These are phyloP conservation scores for Cercospora beticola DNA, from an alignment of 2,329 filamentous ascomycete species.

Conservation along the genomic window DNA sequence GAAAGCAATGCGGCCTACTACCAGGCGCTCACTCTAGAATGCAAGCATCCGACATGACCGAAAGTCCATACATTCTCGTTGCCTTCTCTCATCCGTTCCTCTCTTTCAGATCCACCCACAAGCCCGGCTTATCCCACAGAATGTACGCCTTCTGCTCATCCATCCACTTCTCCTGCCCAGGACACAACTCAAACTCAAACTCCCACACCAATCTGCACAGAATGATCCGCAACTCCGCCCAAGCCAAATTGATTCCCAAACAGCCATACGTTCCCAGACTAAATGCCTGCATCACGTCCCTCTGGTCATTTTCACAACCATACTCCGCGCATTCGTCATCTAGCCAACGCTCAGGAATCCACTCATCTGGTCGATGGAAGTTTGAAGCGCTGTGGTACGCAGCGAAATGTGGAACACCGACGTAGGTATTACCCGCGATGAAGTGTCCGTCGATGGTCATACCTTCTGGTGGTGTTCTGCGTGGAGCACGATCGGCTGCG, in stretches of 20 bases:
- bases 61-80: too few species aligned
- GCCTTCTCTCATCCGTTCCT: background rate
- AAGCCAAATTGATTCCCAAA: background rate
- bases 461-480: background rate
- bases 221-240: background rate
- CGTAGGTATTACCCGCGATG: background rate
- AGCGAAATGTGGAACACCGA: background rate
- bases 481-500: background rate
- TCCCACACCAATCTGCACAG: background rate
- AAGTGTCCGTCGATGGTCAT: background rate
- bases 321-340: background rate
- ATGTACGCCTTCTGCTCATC: background rate
- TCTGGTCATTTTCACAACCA: background rate
- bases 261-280: background rate
- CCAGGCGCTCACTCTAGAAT: too few species aligned
- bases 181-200: background rate
- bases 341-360: background rate
- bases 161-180: background rate
- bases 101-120: background rate
- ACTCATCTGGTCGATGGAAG: background rate
- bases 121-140: slow-evolving; percentile 40
- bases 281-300: background rate
- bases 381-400: background rate
- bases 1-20: too few species aligned
- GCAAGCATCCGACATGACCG: too few species aligned